Conservation (phyloP, 805 yeast species). For the Vanderwaltozyma polyspora region DNA sequence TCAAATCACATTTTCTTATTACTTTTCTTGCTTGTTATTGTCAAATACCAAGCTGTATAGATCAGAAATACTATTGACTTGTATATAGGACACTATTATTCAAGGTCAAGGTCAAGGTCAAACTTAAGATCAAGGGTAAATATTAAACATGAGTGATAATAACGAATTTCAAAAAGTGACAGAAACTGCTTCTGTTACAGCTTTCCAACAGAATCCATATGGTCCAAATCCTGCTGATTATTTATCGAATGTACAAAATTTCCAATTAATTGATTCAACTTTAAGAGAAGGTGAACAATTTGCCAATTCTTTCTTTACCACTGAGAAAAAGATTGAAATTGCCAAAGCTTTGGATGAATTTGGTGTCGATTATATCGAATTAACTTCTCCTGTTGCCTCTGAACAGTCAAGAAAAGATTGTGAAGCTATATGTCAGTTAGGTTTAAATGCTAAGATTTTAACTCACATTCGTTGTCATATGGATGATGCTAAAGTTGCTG, state of each 20-base stretch:
- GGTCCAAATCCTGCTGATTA: constrained; percentile 93
- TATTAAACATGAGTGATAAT: no score
- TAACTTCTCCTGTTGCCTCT: constrained; percentile 97
- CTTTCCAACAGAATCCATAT: constrained; percentile 52
- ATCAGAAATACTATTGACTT: no score
- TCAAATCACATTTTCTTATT: no score
- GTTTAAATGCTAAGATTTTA: constrained; percentile 90
- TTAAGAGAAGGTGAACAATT: constrained; percentile 98
- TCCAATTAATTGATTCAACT: constrained; percentile 90
- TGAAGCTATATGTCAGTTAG: constrained; percentile 96
- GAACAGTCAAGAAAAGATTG: constrained; percentile 90
- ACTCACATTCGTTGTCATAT: constrained; percentile 97
- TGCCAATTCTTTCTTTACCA: constrained; percentile 90
- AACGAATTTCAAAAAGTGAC: constrained; percentile 10
- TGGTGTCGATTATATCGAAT: constrained; percentile 95
- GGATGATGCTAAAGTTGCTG: constrained; percentile 97
- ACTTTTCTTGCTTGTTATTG: no score
- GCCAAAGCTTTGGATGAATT: constrained; percentile 96
- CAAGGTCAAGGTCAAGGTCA: no score
- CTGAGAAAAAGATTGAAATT: constrained; percentile 91
- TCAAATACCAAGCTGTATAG: no score
- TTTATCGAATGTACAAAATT: constrained; percentile 76
- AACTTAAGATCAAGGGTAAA: no score
- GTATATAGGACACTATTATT: no score
- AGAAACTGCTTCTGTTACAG: constrained; percentile 4